Conservation (phyloP, 495 filamentous ascomycete genomes). For the Trichoderma orchidacearum region DNA sequence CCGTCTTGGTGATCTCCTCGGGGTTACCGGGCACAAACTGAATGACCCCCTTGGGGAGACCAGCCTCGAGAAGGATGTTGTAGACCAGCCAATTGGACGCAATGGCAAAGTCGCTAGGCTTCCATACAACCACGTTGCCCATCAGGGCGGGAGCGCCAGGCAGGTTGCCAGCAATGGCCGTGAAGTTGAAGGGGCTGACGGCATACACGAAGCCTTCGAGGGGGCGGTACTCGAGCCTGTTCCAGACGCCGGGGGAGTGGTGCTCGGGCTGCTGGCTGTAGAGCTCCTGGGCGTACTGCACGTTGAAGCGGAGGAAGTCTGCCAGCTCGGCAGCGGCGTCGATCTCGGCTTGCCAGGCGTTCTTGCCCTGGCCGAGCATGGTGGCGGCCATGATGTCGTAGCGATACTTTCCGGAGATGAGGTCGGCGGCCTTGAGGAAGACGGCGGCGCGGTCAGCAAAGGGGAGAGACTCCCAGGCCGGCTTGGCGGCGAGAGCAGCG, state of each 20-base stretch:
- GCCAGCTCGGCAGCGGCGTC: constrained; percentile 83
- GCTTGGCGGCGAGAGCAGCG: constrained; percentile 67
- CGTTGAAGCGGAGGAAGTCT: constrained; percentile 86
- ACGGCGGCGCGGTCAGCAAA: constrained; percentile 86
- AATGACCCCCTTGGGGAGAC: constrained; percentile 65
- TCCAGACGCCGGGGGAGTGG: constrained; percentile 69
- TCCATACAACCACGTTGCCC: constrained; percentile 85
- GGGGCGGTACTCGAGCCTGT: constrained; percentile 68
- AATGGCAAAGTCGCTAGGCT: constrained; percentile 67
- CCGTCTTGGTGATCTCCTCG: constrained; percentile 54
- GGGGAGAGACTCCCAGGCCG: constrained; percentile 64
- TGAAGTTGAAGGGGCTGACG: constrained; percentile 83
- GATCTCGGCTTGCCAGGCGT: constrained; percentile 93
- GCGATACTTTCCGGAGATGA: constrained; percentile 79
- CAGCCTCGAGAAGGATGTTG: constrained; percentile 77
- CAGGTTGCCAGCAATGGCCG: constrained; percentile 70
- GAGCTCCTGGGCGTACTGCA: constrained; percentile 75
- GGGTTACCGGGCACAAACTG: constrained; percentile 76
- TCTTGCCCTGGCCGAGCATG: constrained; percentile 91
- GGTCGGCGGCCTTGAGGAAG: constrained; percentile 85
- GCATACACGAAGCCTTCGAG: constrained; percentile 83
- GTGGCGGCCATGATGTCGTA: constrained; percentile 89
- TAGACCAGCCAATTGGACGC: constrained; percentile 64
- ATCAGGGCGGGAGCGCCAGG: constrained; percentile 59
- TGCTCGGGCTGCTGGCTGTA: constrained; percentile 73